Percentiles rank a stretch among this genome's conserved stretches.
phyloP scores from a whole-genome alignment of 2,329 filamentous ascomycete genomes.

The Aspergillus ruber region DNA sequence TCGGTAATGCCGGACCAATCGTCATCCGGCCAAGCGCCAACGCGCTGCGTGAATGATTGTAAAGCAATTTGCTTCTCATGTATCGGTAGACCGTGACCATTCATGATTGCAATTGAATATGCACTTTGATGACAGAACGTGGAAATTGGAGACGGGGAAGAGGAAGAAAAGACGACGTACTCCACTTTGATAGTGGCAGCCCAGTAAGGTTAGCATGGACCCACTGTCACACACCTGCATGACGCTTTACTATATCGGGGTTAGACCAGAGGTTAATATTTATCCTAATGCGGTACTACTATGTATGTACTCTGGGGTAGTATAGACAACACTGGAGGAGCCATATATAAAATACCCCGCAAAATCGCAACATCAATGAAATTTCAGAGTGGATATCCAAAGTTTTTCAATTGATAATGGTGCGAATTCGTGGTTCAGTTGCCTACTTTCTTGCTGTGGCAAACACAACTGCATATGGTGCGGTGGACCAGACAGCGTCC shows the following conservation, averaged over 20 bases:
- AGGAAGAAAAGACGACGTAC: no score
- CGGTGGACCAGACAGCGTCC: neutral
- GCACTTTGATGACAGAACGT: no score
- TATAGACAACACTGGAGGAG: neutral
- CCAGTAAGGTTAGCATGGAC: neutral
- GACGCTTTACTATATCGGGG: neutral
- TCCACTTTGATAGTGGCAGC: no score
- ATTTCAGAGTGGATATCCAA: neutral
- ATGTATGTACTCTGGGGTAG: neutral
- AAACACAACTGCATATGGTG: neutral
- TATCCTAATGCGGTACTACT: neutral
- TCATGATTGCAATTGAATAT: no score
- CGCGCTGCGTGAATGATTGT: neutral
- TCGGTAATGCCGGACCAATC: neutral
- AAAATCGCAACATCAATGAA: neutral
- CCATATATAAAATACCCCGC: neutral
- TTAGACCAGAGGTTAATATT: neutral
- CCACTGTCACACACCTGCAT: slow-evolving; percentile 4
- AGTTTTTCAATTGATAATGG: no score
- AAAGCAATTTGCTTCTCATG: neutral
- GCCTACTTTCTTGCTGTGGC: neutral
- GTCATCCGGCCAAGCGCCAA: neutral
- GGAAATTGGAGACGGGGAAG: no score
- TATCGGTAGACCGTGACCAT: no score
- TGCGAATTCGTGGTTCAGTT: neutral